Conservation (phyloP, 1,139 yeast species). For the Candida pseudoviswanathii region DNA sequence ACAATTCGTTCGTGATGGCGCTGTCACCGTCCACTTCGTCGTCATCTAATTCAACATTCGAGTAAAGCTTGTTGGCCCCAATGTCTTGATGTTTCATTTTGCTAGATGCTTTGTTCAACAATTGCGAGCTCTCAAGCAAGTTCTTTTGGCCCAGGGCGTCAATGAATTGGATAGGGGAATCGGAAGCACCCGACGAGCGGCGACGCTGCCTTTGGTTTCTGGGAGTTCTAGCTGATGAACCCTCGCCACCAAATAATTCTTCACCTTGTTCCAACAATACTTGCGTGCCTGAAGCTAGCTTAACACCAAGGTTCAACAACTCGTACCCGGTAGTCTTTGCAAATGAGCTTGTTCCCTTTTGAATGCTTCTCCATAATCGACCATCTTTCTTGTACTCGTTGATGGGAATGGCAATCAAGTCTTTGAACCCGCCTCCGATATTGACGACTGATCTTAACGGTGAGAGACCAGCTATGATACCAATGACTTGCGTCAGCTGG, state of each 20-base stretch:
- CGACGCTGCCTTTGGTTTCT: conserved; percentile 1
- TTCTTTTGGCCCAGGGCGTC: conserved; percentile 6
- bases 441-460: conserved; percentile 78
- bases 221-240: conserved; percentile 45
- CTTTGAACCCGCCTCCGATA: conserved; percentile 77
- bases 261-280: conserved; percentile 80
- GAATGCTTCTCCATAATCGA: conserved; percentile 66
- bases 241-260: conserved; percentile 70
- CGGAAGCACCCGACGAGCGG: conserved; percentile 11
- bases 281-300: conserved; percentile 88
- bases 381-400: conserved; percentile 77
- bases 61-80: conserved; percentile 28
- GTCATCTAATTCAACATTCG: conserved; percentile 33
- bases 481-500: conserved; percentile 72
- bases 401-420: conserved; percentile 72
- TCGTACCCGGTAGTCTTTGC: conserved; percentile 82
- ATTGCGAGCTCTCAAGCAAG: conserved; percentile 16
- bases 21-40: conserved; percentile 21
- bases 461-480: conserved; percentile 80
- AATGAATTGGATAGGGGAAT: conserved; percentile 8
- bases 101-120: conserved; percentile 14
- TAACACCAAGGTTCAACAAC: conserved; percentile 78
- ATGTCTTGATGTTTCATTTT: conserved; percentile 20
- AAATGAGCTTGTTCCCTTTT: conserved; percentile 77
- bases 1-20: conserved; percentile 16